These are phyloP conservation scores for Phytopythium oedochilum DNA, from an alignment of 352 stramenopile genomes.

Conservation along the genomic window DNA sequence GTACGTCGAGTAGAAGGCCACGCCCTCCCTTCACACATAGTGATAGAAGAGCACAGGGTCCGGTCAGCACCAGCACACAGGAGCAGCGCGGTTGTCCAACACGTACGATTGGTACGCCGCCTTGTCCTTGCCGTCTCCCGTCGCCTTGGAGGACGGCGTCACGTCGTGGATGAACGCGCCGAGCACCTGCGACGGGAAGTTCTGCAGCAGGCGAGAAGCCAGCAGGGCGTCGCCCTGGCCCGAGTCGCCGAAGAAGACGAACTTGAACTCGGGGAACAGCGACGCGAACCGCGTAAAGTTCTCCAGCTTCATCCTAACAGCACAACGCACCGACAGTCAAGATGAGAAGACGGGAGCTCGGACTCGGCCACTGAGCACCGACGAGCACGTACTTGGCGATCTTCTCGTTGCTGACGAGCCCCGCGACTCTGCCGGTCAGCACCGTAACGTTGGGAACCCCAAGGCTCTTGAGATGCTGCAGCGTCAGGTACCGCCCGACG, in stretches of 20 bases:
- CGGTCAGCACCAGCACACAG: neutral
- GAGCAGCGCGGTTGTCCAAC: neutral
- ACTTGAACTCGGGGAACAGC: slow-evolving; percentile 82
- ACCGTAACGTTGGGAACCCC: slow-evolving; percentile 72
- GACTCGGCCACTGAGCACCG: too few relatives aligned
- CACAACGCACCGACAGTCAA: too few relatives aligned
- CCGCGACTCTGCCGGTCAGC: slow-evolving; percentile 71
- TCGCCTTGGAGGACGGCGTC: slow-evolving; percentile 42
- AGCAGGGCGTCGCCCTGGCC: slow-evolving; percentile 75
- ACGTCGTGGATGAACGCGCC: slow-evolving; percentile 81
- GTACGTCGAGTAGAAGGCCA: slow-evolving; percentile 76
- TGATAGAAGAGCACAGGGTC: neutral
- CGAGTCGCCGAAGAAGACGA: slow-evolving; percentile 84
- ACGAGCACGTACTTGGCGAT: slow-evolving; percentile 44
- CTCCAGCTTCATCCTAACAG: slow-evolving; percentile 61
- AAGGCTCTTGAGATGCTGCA: slow-evolving; percentile 75
- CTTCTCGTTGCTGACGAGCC: slow-evolving; percentile 79
- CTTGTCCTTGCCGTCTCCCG: slow-evolving; percentile 64
- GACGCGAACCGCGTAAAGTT: slow-evolving; percentile 78
- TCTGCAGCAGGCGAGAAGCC: slow-evolving; percentile 52
- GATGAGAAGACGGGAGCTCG: too few relatives aligned
- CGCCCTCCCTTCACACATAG: slow-evolving; percentile 37
- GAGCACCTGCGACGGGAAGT: slow-evolving; percentile 56
- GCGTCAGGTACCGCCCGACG: slow-evolving; percentile 70
- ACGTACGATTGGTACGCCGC: slow-evolving; percentile 54